Conservation (phyloP, 2,329 filamentous ascomycete species). For the Ciborinia camelliae region DNA sequence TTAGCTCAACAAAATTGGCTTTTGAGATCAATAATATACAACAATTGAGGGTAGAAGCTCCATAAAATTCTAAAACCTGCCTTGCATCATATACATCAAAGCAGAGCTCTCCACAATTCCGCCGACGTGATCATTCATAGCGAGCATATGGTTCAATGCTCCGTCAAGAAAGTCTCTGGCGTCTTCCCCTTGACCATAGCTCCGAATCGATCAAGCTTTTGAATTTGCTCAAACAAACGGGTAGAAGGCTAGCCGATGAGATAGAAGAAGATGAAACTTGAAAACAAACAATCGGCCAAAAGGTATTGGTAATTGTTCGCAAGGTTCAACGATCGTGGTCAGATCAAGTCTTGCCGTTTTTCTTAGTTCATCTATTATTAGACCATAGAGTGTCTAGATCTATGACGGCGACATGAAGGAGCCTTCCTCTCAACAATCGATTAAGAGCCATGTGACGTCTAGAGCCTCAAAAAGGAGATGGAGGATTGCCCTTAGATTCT, state of each 20-base stretch:
- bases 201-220: neutral
- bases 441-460: neutral
- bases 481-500: neutral
- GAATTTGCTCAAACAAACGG: constrained; percentile 1
- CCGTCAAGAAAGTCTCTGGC: neutral
- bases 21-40: neutral
- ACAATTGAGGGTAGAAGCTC: neutral
- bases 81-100: too few relatives aligned
- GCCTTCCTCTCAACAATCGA: neutral
- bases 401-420: neutral
- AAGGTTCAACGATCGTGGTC: constrained; percentile 2
- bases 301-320: neutral
- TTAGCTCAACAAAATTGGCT: neutral
- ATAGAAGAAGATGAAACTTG: constrained; percentile 14
- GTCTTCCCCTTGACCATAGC: neutral
- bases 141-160: neutral
- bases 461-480: neutral
- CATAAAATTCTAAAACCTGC: neutral
- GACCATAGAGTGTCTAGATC: neutral
- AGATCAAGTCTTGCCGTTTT: neutral
- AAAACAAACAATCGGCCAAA: constrained; percentile 5
- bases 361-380: neutral
- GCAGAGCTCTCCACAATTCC: neutral
- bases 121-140: neutral
- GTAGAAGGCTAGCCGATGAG: neutral